Evolutionary conservation across 352 stramenopile species (phyloP).

Genomic region (Phytophthora niederhauseri): DNA sequence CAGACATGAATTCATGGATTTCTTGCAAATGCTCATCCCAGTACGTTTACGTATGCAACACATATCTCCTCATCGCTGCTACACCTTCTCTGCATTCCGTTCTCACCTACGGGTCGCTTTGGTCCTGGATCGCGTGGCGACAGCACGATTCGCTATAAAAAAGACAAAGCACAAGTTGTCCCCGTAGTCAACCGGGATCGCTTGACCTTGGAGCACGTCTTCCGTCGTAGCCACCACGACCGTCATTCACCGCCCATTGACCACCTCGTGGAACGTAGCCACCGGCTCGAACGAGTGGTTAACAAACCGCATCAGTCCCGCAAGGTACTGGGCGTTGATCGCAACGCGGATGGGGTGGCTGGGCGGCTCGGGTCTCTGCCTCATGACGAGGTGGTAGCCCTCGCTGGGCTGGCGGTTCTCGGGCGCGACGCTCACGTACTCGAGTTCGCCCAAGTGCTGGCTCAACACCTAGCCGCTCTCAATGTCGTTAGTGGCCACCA

Average conservation of each 20-base stretch:
- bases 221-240: background rate
- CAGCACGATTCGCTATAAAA: background rate
- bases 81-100: background rate
- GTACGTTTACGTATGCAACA: background rate
- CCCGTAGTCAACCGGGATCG: background rate
- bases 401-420: background rate
- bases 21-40: background rate
- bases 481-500: background rate
- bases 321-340: background rate
- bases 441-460: background rate
- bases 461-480: background rate
- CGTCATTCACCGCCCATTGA: background rate
- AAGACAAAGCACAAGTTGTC: background rate
- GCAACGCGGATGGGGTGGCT: background rate
- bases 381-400: background rate
- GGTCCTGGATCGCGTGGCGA: background rate
- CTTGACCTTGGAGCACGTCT: background rate
- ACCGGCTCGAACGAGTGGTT: background rate
- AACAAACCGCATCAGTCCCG: background rate
- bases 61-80: background rate
- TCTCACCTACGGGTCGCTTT: background rate
- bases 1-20: background rate
- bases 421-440: background rate
- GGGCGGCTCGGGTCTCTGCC: background rate
- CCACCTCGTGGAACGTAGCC: background rate